Conservation (phyloP, 371 early-diverging fungal genomes). For the Apophysomyces sp. region DNA sequence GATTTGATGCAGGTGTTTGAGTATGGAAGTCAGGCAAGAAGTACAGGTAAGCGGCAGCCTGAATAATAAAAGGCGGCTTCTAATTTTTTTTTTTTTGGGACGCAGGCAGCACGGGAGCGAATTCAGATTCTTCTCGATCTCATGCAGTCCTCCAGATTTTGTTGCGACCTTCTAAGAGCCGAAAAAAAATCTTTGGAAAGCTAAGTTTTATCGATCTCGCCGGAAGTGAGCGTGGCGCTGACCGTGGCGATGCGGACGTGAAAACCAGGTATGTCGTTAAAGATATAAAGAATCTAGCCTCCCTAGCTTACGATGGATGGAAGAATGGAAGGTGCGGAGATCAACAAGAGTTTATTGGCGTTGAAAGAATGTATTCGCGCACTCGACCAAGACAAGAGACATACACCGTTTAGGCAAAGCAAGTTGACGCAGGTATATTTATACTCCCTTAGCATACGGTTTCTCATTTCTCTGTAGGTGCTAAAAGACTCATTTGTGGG, state of each 20-base stretch:
- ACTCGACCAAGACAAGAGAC: constrained; percentile 91
- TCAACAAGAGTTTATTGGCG: constrained; percentile 98
- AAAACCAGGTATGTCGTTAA: constrained; percentile 72
- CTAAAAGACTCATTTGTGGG: constrained; percentile 98
- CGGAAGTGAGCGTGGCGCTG: constrained; percentile 94
- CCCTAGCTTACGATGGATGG: not conserved
- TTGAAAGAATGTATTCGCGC: constrained; percentile 99
- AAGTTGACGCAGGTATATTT: constrained; percentile 89
- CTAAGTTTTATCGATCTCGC: constrained; percentile 91
- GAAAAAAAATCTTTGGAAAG: constrained; percentile 62
- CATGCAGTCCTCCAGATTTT: constrained; percentile 93
- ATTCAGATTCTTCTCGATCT: constrained; percentile 77
- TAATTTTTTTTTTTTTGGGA: not conserved
- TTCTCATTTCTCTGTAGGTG: constrained; percentile 47
- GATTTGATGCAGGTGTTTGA: constrained; percentile 92
- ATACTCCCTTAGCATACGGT: not conserved
- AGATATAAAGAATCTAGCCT: not conserved
- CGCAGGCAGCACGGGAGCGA: constrained; percentile 35
- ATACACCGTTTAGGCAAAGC: constrained; percentile 97
- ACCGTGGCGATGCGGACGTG: constrained; percentile 90
- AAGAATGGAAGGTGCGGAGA: constrained; percentile 98
- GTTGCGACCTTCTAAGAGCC: constrained; percentile 56
- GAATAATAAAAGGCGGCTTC: not conserved
- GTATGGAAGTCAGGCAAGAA: constrained; percentile 84
- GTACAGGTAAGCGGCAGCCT: constrained; percentile 66